These are phyloP conservation scores for Cryptosporidium muris DNA, from an alignment of 169 alveolate species.

Conservation along the genomic window DNA sequence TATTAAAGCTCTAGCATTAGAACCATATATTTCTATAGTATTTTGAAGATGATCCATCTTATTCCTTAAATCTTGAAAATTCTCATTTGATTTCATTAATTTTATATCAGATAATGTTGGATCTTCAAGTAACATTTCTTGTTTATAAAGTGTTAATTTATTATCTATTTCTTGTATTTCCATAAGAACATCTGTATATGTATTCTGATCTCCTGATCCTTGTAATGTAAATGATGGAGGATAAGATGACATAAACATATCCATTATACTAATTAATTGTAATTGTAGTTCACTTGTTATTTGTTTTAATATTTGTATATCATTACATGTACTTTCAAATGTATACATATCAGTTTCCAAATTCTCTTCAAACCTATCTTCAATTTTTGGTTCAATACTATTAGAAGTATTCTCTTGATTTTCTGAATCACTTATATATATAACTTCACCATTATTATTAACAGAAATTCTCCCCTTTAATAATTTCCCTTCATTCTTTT, in stretches of 20 bases:
- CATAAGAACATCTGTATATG: conserved; percentile 29
- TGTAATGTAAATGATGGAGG: conserved; percentile 69
- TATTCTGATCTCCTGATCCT: conserved; percentile 51
- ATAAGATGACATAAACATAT: conserved; percentile 48
- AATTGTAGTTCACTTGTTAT: conserved; percentile 25
- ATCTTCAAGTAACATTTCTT: neutral
- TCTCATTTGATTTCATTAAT: conserved; percentile 28
- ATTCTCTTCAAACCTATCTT: neutral
- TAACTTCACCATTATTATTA: conserved; percentile 24
- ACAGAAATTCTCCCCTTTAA: conserved; percentile 4
- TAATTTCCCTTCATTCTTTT: conserved; percentile 13
- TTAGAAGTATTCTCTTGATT: neutral
- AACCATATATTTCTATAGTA: conserved; percentile 33
- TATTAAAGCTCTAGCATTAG: conserved; percentile 16
- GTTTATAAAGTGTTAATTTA: conserved; percentile 1
- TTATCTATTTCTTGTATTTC: conserved; percentile 60
- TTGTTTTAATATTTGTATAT: conserved; percentile 43
- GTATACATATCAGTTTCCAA: neutral
- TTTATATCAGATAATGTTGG: neutral
- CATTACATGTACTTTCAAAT: conserved; percentile 26
- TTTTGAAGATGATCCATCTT: conserved; percentile 57
- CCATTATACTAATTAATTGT: conserved; percentile 44
- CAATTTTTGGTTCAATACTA: neutral
- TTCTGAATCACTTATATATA: neutral
- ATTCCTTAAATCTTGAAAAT: conserved; percentile 20